phyloP scores from a whole-genome alignment of 768 basidiomycete genomes.

The Strobilomyces confusus region DNA sequence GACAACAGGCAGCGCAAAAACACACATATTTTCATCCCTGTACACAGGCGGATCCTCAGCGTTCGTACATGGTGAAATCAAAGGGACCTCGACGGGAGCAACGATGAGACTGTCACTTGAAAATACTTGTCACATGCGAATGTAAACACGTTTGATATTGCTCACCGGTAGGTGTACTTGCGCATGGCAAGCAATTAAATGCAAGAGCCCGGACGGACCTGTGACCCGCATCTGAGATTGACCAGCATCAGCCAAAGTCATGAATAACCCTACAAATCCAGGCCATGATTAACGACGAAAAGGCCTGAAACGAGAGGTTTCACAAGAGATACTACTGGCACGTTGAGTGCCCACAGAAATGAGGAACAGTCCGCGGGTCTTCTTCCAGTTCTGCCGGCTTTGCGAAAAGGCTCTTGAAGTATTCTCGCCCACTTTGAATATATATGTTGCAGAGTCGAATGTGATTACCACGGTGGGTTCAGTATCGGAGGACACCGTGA shows the following conservation, averaged over 20 bases:
- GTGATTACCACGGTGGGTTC: constrained; percentile 71
- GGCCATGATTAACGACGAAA: neutral
- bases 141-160: neutral
- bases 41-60: constrained; percentile 43
- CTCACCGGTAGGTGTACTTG: constrained; percentile 60
- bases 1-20: constrained; percentile 58
- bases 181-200: constrained; percentile 71
- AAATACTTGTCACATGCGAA: neutral
- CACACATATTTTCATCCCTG: constrained; percentile 58
- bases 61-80: constrained; percentile 13
- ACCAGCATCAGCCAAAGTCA: constrained; percentile 75
- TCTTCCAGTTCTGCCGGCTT: constrained; percentile 60
- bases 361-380: constrained; percentile 67
- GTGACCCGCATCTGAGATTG: constrained; percentile 53
- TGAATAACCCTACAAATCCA: constrained; percentile 54
- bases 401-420: constrained; percentile 72
- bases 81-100: constrained; percentile 41
- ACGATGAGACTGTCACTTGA: constrained; percentile 51
- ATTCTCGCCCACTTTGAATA: constrained; percentile 87
- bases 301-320: constrained; percentile 2
- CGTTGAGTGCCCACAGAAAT: constrained; percentile 61
- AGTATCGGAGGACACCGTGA: constrained; percentile 66
- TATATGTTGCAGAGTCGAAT: constrained; percentile 77
- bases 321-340: constrained; percentile 72
- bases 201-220: constrained; percentile 72